Percentiles rank a stretch among this genome's conserved stretches.
These are phyloP conservation scores for Ascochyta rabiei DNA, from an alignment of 2,329 filamentous ascomycete species.

Conservation along the genomic window DNA sequence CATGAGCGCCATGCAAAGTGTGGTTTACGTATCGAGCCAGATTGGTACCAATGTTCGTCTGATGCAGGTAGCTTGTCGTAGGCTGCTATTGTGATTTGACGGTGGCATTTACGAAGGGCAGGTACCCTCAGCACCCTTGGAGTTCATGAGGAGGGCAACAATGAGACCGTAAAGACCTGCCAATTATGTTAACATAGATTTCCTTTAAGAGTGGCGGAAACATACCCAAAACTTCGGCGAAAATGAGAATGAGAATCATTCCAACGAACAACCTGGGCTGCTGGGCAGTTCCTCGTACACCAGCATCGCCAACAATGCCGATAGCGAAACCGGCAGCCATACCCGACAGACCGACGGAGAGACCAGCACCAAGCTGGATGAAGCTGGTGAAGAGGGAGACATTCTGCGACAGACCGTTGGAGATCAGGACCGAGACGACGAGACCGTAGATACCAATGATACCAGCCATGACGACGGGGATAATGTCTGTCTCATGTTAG, in stretches of 20 bases:
- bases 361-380: slow-evolving; percentile 60
- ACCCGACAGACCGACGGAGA: slow-evolving; percentile 77
- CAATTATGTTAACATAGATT: not conserved
- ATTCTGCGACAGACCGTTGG: slow-evolving; percentile 57
- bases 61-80: slow-evolving; percentile 39
- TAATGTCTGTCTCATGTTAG: slow-evolving; percentile 73
- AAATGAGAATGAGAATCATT: slow-evolving; percentile 99
- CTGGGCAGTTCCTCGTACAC: slow-evolving; percentile 85
- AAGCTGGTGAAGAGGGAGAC: slow-evolving; percentile 58
- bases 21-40: slow-evolving; percentile 27
- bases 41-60: slow-evolving; percentile 25
- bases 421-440: slow-evolving; percentile 61
- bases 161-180: slow-evolving; percentile 98
- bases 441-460: slow-evolving; percentile 94
- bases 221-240: slow-evolving; percentile 96
- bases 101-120: slow-evolving; percentile 19
- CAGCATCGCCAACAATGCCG: slow-evolving; percentile 73
- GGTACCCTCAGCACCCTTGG: slow-evolving; percentile 63
- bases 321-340: slow-evolving; percentile 85
- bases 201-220: slow-evolving; percentile 23
- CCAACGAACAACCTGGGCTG: slow-evolving; percentile 89
- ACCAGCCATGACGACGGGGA: slow-evolving; percentile 99
- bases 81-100: slow-evolving; percentile 33
- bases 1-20: slow-evolving; percentile 36
- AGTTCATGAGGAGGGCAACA: slow-evolving; percentile 99